phyloP scores from a whole-genome alignment of 345 rosid genomes.

The Boechera stricta region DNA sequence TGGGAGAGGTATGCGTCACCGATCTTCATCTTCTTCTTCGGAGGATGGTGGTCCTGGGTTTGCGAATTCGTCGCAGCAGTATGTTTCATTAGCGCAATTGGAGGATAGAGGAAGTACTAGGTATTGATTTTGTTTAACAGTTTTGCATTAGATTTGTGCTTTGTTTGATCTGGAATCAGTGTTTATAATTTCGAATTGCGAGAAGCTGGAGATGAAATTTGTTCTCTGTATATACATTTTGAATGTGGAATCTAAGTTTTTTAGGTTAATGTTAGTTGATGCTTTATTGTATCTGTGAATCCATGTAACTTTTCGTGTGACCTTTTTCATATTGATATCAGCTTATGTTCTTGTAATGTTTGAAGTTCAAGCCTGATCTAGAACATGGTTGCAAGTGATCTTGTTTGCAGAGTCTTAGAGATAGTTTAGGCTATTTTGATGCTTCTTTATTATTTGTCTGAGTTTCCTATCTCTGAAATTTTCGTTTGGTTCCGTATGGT shows the following conservation, averaged over 20 bases:
- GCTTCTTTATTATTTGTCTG: neutral
- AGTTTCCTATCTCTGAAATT: neutral
- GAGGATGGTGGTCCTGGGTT: constrained; percentile 46
- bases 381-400: constrained; percentile 3
- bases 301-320: too few relatives aligned
- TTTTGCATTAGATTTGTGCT: neutral
- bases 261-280: constrained; percentile 36
- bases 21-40: constrained; percentile 31
- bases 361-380: neutral
- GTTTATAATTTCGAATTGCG: neutral
- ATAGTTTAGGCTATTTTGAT: constrained; percentile 29
- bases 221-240: constrained; percentile 15
- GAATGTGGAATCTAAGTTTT: constrained; percentile 7
- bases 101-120: constrained; percentile 60
- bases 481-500: neutral
- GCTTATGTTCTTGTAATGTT: constrained; percentile 4
- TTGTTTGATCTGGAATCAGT: constrained; percentile 23
- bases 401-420: neutral
- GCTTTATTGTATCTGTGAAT: constrained; percentile 34
- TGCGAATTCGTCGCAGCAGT: constrained; percentile 49
- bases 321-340: too few relatives aligned
- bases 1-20: constrained; percentile 41
- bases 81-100: constrained; percentile 65
- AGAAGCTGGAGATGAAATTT: constrained; percentile 4
- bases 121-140: constrained; percentile 44